phyloP scores from a whole-genome alignment of 2,329 filamentous ascomycete genomes.

The Moelleriella libera region DNA sequence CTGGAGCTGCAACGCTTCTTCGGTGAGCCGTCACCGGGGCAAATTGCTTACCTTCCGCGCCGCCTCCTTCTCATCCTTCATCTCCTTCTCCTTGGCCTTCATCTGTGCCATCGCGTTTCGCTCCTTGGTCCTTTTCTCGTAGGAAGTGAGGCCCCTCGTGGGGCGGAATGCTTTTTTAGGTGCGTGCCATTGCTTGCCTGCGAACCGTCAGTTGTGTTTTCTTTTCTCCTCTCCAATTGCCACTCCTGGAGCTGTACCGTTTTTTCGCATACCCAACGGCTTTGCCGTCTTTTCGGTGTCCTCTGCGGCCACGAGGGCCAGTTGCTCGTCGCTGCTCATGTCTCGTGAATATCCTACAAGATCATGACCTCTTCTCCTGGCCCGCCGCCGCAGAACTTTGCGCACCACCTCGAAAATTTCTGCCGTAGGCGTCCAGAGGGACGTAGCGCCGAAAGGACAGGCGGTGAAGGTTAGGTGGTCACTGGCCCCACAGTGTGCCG shows the following conservation, averaged over 20 bases:
- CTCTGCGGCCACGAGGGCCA: not conserved
- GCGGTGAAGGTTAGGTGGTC: no score
- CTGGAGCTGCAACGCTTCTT: not conserved
- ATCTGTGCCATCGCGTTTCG: constrained; percentile 58
- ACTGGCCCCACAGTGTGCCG: no score
- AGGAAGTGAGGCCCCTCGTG: constrained; percentile 61
- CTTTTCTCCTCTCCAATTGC: not conserved
- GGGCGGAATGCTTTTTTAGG: constrained; percentile 78
- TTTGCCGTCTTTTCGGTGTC: constrained; percentile 21
- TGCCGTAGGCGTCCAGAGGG: no score
- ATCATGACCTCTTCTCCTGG: not conserved
- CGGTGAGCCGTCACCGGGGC: no score
- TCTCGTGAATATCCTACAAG: not conserved
- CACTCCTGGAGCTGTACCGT: constrained; percentile 42
- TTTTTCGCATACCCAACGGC: constrained; percentile 60
- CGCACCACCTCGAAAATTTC: not conserved
- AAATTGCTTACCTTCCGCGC: constrained; percentile 54
- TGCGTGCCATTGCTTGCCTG: constrained; percentile 91
- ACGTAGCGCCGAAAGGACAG: no score
- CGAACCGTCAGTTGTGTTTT: constrained; percentile 3
- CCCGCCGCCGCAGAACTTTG: not conserved
- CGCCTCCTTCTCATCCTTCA: constrained; percentile 93
- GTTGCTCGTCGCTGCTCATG: constrained; percentile 3
- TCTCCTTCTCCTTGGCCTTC: constrained; percentile 87
- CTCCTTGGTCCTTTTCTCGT: constrained; percentile 58